A percentile compares a stretch with the other conserved stretches of the same genome.
phyloP scores from a whole-genome alignment of 352 stramenopile genomes.

The Globisporangium perplexum region DNA sequence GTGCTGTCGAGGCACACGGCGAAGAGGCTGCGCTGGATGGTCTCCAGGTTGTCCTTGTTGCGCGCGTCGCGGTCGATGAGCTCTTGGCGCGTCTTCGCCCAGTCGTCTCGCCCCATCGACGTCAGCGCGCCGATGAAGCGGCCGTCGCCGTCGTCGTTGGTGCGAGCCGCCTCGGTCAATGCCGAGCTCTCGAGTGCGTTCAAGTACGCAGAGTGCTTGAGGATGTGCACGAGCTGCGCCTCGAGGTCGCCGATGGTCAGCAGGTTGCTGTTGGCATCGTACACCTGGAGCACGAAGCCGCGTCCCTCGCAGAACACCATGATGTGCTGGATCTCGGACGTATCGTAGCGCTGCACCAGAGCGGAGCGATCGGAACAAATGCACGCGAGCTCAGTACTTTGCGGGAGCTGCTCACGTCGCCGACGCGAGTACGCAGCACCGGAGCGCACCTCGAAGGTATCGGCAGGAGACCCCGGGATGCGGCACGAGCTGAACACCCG shows the following conservation, averaged over 20 bases:
- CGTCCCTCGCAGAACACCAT: conserved; percentile 48
- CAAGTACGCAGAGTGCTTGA: conserved; percentile 37
- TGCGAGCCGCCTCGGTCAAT: not conserved
- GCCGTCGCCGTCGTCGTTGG: conserved; percentile 17
- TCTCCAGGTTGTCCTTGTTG: conserved; percentile 64
- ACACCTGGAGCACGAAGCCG: conserved; percentile 44
- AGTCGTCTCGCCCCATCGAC: conserved; percentile 82
- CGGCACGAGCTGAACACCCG: conserved; percentile 89
- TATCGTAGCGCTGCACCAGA: conserved; percentile 22
- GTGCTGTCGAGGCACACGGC: conserved; percentile 83
- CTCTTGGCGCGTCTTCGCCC: conserved; percentile 69
- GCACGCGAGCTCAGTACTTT: not conserved
- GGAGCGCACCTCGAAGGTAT: conserved; percentile 34
- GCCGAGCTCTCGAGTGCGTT: conserved; percentile 9
- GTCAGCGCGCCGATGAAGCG: conserved; percentile 85
- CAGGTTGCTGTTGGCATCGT: conserved; percentile 34
- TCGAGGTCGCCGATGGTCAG: conserved; percentile 65
- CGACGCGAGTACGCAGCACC: too few species aligned
- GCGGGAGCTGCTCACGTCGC: not conserved
- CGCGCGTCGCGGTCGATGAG: conserved; percentile 42
- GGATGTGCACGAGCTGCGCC: conserved; percentile 46
- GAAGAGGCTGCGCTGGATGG: conserved; percentile 87
- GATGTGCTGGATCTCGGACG: conserved; percentile 29
- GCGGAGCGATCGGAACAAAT: not conserved
- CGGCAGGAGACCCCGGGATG: conserved; percentile 57